phyloP scores from a whole-genome alignment of 192 early-diverging fungal genomes.

The Entomortierella parvispora region DNA sequence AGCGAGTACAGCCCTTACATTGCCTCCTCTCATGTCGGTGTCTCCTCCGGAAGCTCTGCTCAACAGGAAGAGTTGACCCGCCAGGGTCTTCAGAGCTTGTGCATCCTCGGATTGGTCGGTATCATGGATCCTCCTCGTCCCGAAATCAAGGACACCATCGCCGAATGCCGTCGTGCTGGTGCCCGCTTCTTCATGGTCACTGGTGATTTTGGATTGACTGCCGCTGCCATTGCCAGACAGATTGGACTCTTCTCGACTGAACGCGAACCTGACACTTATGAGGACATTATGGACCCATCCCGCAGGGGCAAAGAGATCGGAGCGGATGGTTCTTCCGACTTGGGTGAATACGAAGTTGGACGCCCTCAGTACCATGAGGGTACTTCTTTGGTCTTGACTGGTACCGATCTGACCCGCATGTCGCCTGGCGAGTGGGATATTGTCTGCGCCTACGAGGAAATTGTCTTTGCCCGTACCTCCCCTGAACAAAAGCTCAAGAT shows the following conservation, averaged over 20 bases:
- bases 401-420: constrained; percentile 70
- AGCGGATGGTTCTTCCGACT: constrained; percentile 27
- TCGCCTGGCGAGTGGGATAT: constrained; percentile 77
- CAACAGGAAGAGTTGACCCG: constrained; percentile 34
- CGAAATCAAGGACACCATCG: constrained; percentile 75
- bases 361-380: constrained; percentile 31
- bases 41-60: neutral
- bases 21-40: neutral
- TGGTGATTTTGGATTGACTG: constrained; percentile 84
- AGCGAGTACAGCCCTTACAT: constrained; percentile 25
- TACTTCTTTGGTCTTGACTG: constrained; percentile 69
- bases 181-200: constrained; percentile 90
- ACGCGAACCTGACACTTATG: constrained; percentile 38
- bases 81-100: constrained; percentile 61
- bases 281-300: constrained; percentile 44
- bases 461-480: constrained; percentile 91
- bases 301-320: constrained; percentile 10
- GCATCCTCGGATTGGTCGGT: constrained; percentile 79
- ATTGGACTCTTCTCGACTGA: constrained; percentile 74
- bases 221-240: constrained; percentile 80
- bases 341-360: constrained; percentile 24
- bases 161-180: constrained; percentile 69
- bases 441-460: constrained; percentile 74
- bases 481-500: constrained; percentile 83
- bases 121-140: constrained; percentile 88